Evolutionary conservation across 331 rosid species (phyloP).

Genomic region (Phaseolus coccineus): DNA sequence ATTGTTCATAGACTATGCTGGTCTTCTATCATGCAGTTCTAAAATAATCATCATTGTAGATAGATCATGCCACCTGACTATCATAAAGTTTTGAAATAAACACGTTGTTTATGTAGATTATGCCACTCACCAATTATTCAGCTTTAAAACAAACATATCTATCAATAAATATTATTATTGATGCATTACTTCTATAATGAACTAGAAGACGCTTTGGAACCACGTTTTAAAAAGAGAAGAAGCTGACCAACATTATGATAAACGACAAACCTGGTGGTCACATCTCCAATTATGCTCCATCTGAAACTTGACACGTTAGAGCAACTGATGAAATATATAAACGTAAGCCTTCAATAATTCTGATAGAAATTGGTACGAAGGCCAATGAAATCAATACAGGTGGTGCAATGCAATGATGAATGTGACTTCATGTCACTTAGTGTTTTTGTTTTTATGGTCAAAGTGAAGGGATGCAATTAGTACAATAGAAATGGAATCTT

Average conservation of each 20-base stretch:
- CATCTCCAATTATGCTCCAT: conserved; percentile 17
- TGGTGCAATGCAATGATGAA: not conserved
- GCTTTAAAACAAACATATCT: not conserved
- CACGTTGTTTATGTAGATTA: not conserved
- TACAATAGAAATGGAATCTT: not conserved
- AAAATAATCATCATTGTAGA: not conserved
- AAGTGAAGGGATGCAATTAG: not conserved
- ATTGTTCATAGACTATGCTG: not conserved
- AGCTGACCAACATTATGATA: not conserved
- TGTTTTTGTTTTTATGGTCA: not conserved
- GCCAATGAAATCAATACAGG: not conserved
- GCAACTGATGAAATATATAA: too few relatives aligned
- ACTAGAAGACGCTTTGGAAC: not conserved
- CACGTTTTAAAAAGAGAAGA: not conserved
- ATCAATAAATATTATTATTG: not conserved
- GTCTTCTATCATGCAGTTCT: not conserved
- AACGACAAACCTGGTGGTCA: conserved; percentile 33
- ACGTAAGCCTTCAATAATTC: conserved; percentile 10
- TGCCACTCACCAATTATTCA: not conserved
- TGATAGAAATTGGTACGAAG: not conserved
- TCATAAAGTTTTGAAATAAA: not conserved
- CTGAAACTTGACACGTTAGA: conserved; percentile 36
- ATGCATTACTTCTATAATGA: not conserved
- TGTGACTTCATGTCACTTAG: not conserved
- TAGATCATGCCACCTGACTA: not conserved